Conservation (phyloP, 2,329 filamentous ascomycete genomes). For the Lizonia empirigonia region DNA sequence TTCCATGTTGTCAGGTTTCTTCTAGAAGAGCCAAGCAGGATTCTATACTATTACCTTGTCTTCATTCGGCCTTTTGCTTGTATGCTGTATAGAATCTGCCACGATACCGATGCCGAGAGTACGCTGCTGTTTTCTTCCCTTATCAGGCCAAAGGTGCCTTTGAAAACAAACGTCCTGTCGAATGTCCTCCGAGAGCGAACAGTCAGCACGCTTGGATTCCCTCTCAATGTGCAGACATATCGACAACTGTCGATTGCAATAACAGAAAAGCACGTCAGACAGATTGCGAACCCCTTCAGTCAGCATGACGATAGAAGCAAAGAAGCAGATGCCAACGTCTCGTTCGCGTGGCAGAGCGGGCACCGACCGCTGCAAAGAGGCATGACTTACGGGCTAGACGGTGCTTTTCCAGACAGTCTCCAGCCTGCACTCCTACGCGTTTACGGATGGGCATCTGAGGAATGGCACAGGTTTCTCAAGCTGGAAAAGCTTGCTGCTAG, state of each 20-base stretch:
- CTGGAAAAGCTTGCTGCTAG: neutral
- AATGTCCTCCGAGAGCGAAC: neutral
- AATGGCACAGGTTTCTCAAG: constrained; percentile 1
- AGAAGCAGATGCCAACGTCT: neutral
- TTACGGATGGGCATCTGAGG: neutral
- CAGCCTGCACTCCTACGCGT: neutral
- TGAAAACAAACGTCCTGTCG: neutral
- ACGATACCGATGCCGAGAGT: neutral
- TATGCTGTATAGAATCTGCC: neutral
- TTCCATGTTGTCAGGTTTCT: constrained; percentile 1
- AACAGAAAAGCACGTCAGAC: neutral
- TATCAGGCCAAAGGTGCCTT: neutral
- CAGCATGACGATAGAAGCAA: constrained; percentile 1
- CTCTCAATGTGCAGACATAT: neutral
- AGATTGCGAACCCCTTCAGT: neutral
- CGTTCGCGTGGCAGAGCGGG: constrained; percentile 1
- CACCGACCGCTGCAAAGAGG: constrained; percentile 1
- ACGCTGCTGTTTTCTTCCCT: constrained; percentile 1
- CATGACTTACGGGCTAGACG: neutral
- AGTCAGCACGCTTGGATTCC: neutral
- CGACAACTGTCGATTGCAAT: neutral
- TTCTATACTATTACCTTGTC: constrained; percentile 1
- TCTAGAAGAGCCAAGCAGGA: neutral
- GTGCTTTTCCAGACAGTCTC: constrained; percentile 2
- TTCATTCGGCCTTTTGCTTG: neutral